A percentile compares a stretch with the other conserved stretches of the same genome.
Evolutionary conservation across 192 early-diverging fungal species (phyloP).

Genomic region (Ambispora gerdemannii): DNA sequence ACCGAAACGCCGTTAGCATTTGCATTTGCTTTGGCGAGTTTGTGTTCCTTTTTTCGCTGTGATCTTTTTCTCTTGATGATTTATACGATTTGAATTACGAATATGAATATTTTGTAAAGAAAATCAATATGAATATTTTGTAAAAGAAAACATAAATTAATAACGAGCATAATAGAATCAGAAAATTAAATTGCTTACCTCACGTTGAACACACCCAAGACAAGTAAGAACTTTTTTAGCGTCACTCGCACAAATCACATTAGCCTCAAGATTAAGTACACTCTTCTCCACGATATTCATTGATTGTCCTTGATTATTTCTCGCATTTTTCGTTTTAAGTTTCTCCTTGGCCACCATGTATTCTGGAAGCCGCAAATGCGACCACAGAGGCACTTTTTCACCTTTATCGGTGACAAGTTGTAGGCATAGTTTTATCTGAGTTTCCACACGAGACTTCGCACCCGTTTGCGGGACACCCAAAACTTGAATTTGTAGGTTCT

Average conservation of each 20-base stretch:
- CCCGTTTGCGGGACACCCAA: constrained; percentile 50
- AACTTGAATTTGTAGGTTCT: constrained; percentile 11
- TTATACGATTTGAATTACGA: not conserved
- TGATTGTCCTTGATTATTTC: constrained; percentile 27
- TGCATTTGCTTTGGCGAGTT: constrained; percentile 37
- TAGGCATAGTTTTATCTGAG: constrained; percentile 89
- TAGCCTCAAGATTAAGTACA: constrained; percentile 69
- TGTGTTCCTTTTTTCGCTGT: constrained; percentile 58
- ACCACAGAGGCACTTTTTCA: constrained; percentile 72
- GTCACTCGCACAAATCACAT: constrained; percentile 83
- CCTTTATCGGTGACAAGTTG: constrained; percentile 70
- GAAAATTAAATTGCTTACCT: too few relatives aligned
- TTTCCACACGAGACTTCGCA: constrained; percentile 90
- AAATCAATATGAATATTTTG: too few relatives aligned
- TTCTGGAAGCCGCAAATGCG: constrained; percentile 82
- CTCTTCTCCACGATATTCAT: constrained; percentile 23
- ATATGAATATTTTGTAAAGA: constrained; percentile 1
- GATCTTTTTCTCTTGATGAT: constrained; percentile 56
- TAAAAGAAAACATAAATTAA: too few relatives aligned
- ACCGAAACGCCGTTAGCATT: constrained; percentile 26
- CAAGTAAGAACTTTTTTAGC: constrained; percentile 76
- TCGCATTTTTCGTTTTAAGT: constrained; percentile 46
- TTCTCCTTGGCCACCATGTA: constrained; percentile 79
- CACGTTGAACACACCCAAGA: constrained; percentile 77
- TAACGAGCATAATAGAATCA: too few relatives aligned